Base-by-base conservation (phyloP, 108 stramenopile genomes). In the Pseudonitzschia multistriata region DNA sequence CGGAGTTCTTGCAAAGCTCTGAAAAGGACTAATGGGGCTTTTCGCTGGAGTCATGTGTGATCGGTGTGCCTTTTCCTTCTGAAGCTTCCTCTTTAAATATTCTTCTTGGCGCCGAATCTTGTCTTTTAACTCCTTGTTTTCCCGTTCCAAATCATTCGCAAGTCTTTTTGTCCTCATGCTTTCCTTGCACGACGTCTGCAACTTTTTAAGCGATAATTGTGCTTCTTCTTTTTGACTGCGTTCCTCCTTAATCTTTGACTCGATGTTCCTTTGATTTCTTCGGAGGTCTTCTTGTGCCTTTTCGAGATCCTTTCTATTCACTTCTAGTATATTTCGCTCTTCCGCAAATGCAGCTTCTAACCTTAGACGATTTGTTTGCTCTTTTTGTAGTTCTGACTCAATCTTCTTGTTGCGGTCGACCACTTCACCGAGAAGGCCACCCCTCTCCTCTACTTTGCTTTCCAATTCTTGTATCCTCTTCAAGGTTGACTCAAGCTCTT, bases 71-170 rank as follows among this genome's bases (percentile, higher is more conserved):
- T 81, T 84, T 50, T 84, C 83, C 62, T 78, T 81, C 39, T 84
- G 60, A 21, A 84, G 52, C 62, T 81, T 84, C 24, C 77, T 39
- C 56, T 81, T 71, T 54, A 84, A 49, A 55, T 70, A 84, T 14
- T 67, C 74, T 50, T 84, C 83, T 49, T 84, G 83, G 13, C 83
- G 67, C 11, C 68, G 71, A 52, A 90, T 72, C 66, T 87, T 84
- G 40, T 82, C 77, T 50, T 81, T 80, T 54, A 90, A 66, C 27
- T 68, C 77, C 22, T 49, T 55, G 66, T 83, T 87, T 36, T 90
- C 84, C 36, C 75, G 84, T 68, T 84, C 73, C 2, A 81, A 56
- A 7, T 84, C 80, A 17, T 55, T 42, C 14, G 75, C 50, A 25
- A 66, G 31, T 53, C 74, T 76, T 37, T 53, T 74, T 6, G 52